These are phyloP conservation scores for Acanthamoeba royreba DNA, from an alignment of 208 protist species.

Conservation along the genomic window DNA sequence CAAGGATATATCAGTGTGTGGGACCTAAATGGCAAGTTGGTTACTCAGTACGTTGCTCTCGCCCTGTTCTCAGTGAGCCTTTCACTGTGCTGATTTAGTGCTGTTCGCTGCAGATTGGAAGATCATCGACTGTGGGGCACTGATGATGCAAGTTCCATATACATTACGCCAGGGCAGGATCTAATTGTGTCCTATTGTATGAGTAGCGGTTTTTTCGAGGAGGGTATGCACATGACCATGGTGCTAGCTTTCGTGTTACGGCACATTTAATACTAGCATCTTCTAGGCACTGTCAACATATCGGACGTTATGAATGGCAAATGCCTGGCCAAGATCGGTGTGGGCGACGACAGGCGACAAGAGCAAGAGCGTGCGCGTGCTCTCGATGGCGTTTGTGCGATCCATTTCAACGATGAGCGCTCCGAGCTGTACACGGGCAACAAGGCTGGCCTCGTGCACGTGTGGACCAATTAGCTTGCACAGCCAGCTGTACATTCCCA, in stretches of 20 bases:
- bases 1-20: not conserved
- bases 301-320: not conserved
- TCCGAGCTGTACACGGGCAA: not conserved
- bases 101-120: not conserved
- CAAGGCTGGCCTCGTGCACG: not conserved
- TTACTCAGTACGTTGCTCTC: not conserved
- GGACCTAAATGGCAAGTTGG: not conserved
- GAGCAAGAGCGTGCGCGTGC: not conserved
- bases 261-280: not conserved
- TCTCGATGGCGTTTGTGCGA: not conserved
- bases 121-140: not conserved
- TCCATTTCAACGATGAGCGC: not conserved
- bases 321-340: not conserved
- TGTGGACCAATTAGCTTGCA: not conserved
- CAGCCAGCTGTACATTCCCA: too few species aligned
- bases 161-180: not conserved
- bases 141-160: not conserved
- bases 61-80: not conserved
- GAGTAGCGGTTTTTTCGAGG: not conserved
- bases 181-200: not conserved
- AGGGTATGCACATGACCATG: not conserved
- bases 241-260: not conserved
- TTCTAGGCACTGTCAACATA: not conserved
- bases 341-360: not conserved
- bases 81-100: not conserved